Base-by-base conservation (phyloP, 2,329 filamentous ascomycete genomes). In the Hypoxylon sp. region DNA sequence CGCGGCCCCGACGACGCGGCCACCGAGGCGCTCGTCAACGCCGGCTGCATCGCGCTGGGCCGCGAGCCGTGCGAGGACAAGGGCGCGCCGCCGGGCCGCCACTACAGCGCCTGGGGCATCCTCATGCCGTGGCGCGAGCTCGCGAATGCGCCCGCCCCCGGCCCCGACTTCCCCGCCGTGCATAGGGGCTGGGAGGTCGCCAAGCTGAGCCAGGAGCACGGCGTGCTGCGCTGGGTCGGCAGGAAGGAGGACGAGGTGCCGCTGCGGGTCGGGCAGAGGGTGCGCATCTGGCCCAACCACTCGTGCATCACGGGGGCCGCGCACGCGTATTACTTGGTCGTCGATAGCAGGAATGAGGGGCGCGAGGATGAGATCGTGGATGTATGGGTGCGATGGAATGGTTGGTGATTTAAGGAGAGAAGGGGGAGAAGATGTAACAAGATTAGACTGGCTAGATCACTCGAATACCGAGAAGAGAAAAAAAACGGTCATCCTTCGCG, bases 241-340 rank as follows among this genome's bases (percentile, higher is more conserved):
- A 68, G 74, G 11, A 78, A 80, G n/a, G 77, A 84, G 49, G 79
- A 78, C n/a, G 77, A 80, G 42, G 77, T 84, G 42, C 74, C 78
- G 48, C 74, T 93, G 61, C 67, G 77, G 2, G 80, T 92, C 30
- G 91, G 92, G 0, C 85, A 93, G 73, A 87, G 87, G 72, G 78
- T 94, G 24, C 82, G 87, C 61, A 80, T 95, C 6, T 94, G 90
- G 88, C 91, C 92, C 0, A 95, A 95, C 71, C 92, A 96, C 79
- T 88, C 91, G 33, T 96, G 92, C 75, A 90, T 95, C 70, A 86
- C 91, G 1, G 89, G 90, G 0, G 89, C 88, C 0, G 86, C 87
- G 26, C 92, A 89, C 78, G 87, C 85, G 1, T 92, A 87, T 83
- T 96, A 93, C 78, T 79, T 93, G 18, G 80, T 95, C 32, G 87